Evolutionary conservation across 2,329 filamentous ascomycete genomes (phyloP), one percentile per base, ranked within the genome.

Genomic region (Sclerotinia minor): DNA sequence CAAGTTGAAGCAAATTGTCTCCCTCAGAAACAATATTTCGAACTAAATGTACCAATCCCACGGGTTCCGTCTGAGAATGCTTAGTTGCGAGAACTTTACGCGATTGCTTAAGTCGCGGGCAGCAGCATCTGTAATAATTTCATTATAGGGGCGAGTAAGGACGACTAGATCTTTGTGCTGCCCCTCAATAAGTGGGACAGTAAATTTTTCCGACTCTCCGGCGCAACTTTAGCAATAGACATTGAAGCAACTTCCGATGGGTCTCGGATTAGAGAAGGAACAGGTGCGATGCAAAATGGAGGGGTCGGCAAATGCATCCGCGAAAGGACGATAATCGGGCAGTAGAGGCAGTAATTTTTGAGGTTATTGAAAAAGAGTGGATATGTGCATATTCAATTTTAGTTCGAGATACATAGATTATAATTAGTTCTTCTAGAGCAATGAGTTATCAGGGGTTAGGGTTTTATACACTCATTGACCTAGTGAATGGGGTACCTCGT

Each of bases 1-100:
- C 24, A 21, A 38, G 38, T 29, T 45, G 38, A 29, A 58, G 24
- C 24, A 58, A 58, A 8, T 15, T 58, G 17, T 58, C 38, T 5
- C 24, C 55, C 13, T 58, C 38, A 29, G 9, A 58, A 19, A 58
- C 55, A 58, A 58, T 58, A 29, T 58, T 58, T 11, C 55, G 24
- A 0, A 58, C 55, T 38, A 38, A 29, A 24, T 45, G 44, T 29
- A 58, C 38, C 55, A 58, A 2, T 2, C 38, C 55, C 55, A 58
- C 4, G 38, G 38, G 45, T 41, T 29, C 38, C 55, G 26, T 38
- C 55, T 44, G 32, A 4, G 32, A 6, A 32, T 32, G 17, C n/a
- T 29, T 29, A 38, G 9, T 26, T 41, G 2, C 55, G 38, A 45
- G 55, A 58, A 26, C 24, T 58, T 13, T 38, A 38, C 2, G 6